Evolutionary conservation across 441 rosid species (phyloP), one percentile per base, ranked within the genome.

Genomic region (Syzygium syzygioides): DNA sequence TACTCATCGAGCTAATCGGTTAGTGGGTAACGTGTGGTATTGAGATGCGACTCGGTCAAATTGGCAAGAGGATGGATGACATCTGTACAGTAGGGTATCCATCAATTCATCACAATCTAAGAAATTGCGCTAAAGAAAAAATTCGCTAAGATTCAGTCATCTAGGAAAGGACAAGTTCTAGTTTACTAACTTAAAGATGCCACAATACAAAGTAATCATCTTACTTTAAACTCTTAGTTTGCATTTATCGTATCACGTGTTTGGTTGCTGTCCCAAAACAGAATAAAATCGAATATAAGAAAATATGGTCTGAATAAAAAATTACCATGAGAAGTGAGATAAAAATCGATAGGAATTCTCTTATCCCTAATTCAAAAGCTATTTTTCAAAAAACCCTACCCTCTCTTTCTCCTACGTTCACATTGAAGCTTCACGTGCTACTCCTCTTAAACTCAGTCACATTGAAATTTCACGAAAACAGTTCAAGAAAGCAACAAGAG

Each of bases 321-420:
- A 55, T 9, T 23, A 45, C 0, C 12, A 56, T 3, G 59, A 0
- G 2, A 23, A 1, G 28, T 56, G 2, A 3, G 5, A 23, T 23
- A 9, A 56, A 23, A 2, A 0, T 1, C 2, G 12, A 23, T 56
- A 56, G 1, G 5, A 56, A 20, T 56, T 56, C 2, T 55, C 19
- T 23, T 20, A 20, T 0, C 0, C 5, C 8, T 56, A 23, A 56
- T 45, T 45, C 23, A 56, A 20, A 20, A 56, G 1, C 60, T 56
- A 56, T 9, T 9, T 56, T 56, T 20, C 60, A 56, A 11, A 56
- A 56, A 54, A 56, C 0, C 60, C 60, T 56, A 56, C 9, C 26
- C 60, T 56, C 60, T 56, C 60, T 3, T 23, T 56, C 12, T 56
- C 60, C 28, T 23, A 3, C 0, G 5, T 56, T 56, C 20, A 56